Percentiles rank a stretch among this genome's conserved stretches.
Evolutionary conservation across 192 early-diverging fungal genomes (phyloP).

Genomic region (Mortierella alpina): DNA sequence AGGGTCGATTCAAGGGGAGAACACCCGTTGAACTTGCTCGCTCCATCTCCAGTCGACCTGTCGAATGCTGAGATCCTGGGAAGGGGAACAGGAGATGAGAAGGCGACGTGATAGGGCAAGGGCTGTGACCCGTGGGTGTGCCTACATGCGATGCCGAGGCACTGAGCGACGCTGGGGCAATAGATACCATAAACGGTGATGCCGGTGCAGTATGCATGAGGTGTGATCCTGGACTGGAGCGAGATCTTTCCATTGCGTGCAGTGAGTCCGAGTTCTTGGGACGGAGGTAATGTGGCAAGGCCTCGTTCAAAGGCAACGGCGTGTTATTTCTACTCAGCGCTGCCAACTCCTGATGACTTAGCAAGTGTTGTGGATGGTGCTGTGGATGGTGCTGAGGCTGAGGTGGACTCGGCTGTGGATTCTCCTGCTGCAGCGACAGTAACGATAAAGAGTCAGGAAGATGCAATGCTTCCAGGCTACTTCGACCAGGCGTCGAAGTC

Average conservation of each 20-base stretch:
- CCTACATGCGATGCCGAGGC: neutral
- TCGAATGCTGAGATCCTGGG: neutral
- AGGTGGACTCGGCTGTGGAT: slow-evolving; percentile 5
- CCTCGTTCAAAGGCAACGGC: slow-evolving; percentile 14
- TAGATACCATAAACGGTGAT: slow-evolving; percentile 19
- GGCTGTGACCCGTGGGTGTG: neutral
- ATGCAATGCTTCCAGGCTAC: neutral
- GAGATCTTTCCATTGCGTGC: slow-evolving; percentile 37
- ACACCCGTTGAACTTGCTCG: slow-evolving; percentile 23
- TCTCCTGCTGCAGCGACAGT: slow-evolving; percentile 19
- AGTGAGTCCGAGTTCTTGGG: slow-evolving; percentile 11
- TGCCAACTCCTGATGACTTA: slow-evolving; percentile 25
- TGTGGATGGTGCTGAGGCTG: slow-evolving; percentile 2
- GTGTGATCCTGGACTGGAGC: slow-evolving; percentile 24
- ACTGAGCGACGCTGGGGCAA: neutral
- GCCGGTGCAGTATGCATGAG: slow-evolving; percentile 15
- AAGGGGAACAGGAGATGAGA: slow-evolving; percentile 21
- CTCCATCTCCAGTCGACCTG: slow-evolving; percentile 19
- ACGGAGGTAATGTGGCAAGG: slow-evolving; percentile 18
- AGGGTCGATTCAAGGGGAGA: slow-evolving; percentile 21
- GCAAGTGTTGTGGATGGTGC: slow-evolving; percentile 9
- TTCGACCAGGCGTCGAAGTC: slow-evolving; percentile 8
- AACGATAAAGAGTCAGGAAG: neutral
- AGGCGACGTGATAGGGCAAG: neutral
- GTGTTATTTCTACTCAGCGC: slow-evolving; percentile 27